Conservation (phyloP, 768 basidiomycete genomes). For the Ramaria rubella region DNA sequence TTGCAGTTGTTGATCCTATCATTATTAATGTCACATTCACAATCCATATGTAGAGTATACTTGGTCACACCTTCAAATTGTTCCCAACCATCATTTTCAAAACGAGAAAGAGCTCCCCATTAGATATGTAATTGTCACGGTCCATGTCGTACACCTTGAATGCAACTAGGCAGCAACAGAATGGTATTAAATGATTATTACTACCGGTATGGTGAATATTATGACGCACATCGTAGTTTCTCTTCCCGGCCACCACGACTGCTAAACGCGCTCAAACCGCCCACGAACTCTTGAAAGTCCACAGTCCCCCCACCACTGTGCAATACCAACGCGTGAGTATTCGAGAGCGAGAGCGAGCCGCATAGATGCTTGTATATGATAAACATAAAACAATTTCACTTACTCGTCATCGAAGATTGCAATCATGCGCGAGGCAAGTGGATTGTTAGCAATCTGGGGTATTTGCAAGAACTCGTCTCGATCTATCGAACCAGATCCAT, state of each 20-base stretch:
- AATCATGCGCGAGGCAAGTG: slow-evolving; percentile 94
- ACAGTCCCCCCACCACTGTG: slow-evolving; percentile 93
- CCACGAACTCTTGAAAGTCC: slow-evolving; percentile 99
- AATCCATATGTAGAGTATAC: not conserved
- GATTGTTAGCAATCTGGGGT: slow-evolving; percentile 98
- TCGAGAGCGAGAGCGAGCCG: not conserved
- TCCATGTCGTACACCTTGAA: slow-evolving; percentile 99
- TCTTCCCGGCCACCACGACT: slow-evolving; percentile 95
- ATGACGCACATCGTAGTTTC: slow-evolving; percentile 80
- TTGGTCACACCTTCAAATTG: slow-evolving; percentile 75
- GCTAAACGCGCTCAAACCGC: slow-evolving; percentile 95
- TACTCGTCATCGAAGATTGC: slow-evolving; percentile 99
- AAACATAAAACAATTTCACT: slow-evolving; percentile 32
- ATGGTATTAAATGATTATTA: not conserved
- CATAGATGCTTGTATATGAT: slow-evolving; percentile 1
- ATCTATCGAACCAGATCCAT: slow-evolving; percentile 97
- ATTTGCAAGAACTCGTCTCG: slow-evolving; percentile 98
- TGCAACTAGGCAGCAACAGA: slow-evolving; percentile 55
- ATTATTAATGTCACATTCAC: slow-evolving; percentile 1
- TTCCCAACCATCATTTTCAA: slow-evolving; percentile 99
- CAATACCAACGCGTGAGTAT: not conserved
- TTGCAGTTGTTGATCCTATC: slow-evolving; percentile 93
- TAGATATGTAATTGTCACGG: slow-evolving; percentile 94
- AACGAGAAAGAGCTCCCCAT: slow-evolving; percentile 96
- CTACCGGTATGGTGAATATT: not conserved